These are phyloP conservation scores for Microbotryum lychnidis-dioicae DNA, from an alignment of 1,284 basidiomycete genomes.

Conservation along the genomic window DNA sequence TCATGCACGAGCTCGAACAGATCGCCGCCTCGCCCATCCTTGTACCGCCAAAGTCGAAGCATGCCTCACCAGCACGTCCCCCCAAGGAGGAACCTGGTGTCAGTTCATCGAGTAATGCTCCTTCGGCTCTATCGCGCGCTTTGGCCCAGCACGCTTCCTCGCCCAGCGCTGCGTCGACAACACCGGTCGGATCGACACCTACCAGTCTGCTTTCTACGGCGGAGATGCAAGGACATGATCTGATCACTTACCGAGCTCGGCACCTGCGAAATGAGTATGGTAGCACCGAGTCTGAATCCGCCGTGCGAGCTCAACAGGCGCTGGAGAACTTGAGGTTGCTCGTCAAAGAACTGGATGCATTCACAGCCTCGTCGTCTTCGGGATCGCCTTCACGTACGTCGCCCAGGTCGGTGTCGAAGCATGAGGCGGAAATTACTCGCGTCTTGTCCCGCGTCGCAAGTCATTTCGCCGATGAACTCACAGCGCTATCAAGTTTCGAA, in stretches of 20 bases:
- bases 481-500: constrained; percentile 90
- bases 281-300: constrained; percentile 40
- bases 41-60: constrained; percentile 45
- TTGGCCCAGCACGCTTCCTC: background rate
- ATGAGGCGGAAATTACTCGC: too few relatives aligned
- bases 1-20: constrained; percentile 79
- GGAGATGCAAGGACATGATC: constrained; percentile 57
- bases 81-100: background rate
- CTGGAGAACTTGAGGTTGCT: constrained; percentile 43
- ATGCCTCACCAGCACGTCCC: constrained; percentile 28
- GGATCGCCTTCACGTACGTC: too few relatives aligned
- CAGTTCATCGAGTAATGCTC: background rate
- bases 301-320: constrained; percentile 53
- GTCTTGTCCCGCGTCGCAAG: constrained; percentile 49
- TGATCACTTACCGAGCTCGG: constrained; percentile 76
- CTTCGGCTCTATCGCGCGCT: constrained; percentile 1
- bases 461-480: constrained; percentile 61
- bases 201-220: constrained; percentile 7
- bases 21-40: constrained; percentile 56
- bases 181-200: background rate
- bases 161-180: background rate
- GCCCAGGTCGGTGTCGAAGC: too few relatives aligned
- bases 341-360: constrained; percentile 24
- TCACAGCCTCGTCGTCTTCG: constrained; percentile 1
- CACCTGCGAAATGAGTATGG: constrained; percentile 74